These are phyloP conservation scores for Cubamyces lactineus DNA, from an alignment of 768 basidiomycete genomes.

Conservation along the genomic window DNA sequence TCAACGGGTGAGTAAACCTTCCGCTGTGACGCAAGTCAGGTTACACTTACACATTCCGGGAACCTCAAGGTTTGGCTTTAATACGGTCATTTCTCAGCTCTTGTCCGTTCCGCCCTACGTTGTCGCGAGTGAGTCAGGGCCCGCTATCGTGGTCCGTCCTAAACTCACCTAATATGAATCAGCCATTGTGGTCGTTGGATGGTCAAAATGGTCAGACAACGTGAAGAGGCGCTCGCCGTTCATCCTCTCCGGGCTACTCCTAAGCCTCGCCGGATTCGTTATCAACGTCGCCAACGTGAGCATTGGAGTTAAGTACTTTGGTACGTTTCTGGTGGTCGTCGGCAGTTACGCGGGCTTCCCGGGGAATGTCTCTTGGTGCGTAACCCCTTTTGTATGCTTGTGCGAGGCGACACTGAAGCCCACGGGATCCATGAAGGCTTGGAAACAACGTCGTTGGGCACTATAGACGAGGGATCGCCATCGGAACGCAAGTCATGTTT, in stretches of 20 bases:
- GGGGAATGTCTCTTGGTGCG: constrained; percentile 61
- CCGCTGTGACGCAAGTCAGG: neutral
- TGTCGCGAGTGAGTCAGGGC: constrained; percentile 51
- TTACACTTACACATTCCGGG: neutral
- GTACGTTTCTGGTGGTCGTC: constrained; percentile 67
- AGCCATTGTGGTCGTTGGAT: constrained; percentile 58
- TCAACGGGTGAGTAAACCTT: constrained; percentile 17
- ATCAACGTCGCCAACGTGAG: constrained; percentile 63
- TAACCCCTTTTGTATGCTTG: neutral
- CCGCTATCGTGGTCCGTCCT: neutral
- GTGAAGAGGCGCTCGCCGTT: constrained; percentile 58
- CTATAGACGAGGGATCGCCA: constrained; percentile 69
- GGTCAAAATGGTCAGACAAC: constrained; percentile 63
- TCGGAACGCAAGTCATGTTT: constrained; percentile 68
- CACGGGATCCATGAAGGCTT: constrained; percentile 31
- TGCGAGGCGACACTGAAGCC: too few relatives aligned
- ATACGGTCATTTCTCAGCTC: constrained; percentile 58
- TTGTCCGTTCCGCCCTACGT: constrained; percentile 71
- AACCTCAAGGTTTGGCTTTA: constrained; percentile 56
- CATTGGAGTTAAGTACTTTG: constrained; percentile 67
- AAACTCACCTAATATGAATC: neutral
- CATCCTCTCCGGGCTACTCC: constrained; percentile 52
- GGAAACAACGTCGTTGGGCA: constrained; percentile 69
- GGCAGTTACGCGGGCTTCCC: constrained; percentile 66
- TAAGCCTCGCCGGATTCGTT: constrained; percentile 59